Base-by-base conservation (phyloP, 495 filamentous ascomycete genomes). In the Extremus antarcticus region DNA sequence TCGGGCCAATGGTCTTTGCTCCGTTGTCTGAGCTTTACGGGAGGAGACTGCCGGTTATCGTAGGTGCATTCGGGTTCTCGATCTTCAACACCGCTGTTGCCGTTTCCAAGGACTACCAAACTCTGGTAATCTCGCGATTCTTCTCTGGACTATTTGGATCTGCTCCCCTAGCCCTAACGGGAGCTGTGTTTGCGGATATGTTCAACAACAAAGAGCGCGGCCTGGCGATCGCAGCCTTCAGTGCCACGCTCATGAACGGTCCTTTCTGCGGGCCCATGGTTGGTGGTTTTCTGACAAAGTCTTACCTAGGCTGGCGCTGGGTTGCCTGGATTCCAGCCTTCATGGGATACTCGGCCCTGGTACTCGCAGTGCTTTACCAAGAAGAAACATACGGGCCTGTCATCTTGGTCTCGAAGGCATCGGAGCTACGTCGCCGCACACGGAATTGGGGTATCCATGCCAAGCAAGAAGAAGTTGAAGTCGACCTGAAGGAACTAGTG, bases 311-410 rank as follows among this genome's bases (percentile, higher is more conserved):
- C 25, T 70, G 68, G 68, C 62, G 68, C 40, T 70, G 68, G 68
- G 80, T 78, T 0, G 76, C 72, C 13, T 88, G 77, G 75, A 73
- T 85, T 39, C 81, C 77, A 3, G 58, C 78, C n/a, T 82, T 87
- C 55, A 70, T 80, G 40, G 71, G 69, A 0, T 66, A 69, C 16
- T 62, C 73, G 21, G 76, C 79, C 51, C 77, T 78, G 39, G 54
- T 74, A 0, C 53, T 66, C 17, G 65, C 63, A 3, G 41, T 70
- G 15, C 62, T 83, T 35, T 67, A 78, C 47, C 70, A 82, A 15
- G 76, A 76, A 0, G 85, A 88, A 66, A 85, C 83, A 0, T 82
- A 80, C 53, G 67, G 68, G 0, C 74, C 80, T 7, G 70, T 75
- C 3, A 71, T 87, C 35, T 70, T 86, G 0, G 58, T 64, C 70